Percentiles rank a stretch among this genome's conserved stretches.
Conservation (phyloP, 177 flowering plant species). For the Vitis hybrid region DNA sequence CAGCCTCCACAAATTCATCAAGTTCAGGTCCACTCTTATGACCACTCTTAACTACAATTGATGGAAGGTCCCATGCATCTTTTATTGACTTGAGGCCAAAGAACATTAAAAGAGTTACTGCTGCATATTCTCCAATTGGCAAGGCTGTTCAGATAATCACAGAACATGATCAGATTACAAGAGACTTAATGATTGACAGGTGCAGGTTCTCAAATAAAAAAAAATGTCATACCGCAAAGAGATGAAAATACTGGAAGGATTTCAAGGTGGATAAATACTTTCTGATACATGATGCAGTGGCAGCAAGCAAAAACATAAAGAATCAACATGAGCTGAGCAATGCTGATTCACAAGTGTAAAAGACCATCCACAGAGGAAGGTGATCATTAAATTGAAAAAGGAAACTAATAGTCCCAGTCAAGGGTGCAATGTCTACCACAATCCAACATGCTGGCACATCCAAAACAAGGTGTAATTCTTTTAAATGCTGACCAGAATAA, state of each 20-base stretch:
- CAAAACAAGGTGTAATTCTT: not conserved
- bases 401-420: no score
- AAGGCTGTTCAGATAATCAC: constrained; percentile 57
- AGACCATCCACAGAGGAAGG: no score
- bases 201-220: not conserved
- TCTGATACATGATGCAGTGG: no score
- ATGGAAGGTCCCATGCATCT: constrained; percentile 97
- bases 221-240: not conserved
- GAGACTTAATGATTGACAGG: not conserved
- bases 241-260: no score
- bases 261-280: no score
- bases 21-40: constrained; percentile 54
- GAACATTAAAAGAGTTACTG: constrained; percentile 84
- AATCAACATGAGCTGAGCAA: no score
- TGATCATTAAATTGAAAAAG: no score
- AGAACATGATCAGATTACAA: constrained; percentile 1
- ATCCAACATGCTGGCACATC: not conserved
- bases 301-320: no score
- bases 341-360: no score
- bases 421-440: no score
- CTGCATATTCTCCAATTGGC: constrained; percentile 98
- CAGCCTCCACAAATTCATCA: constrained; percentile 91
- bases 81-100: constrained; percentile 91
- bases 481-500: not conserved
- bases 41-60: constrained; percentile 40